Conservation (phyloP, 2,329 filamentous ascomycete genomes). For the Lachnellula cervina region DNA sequence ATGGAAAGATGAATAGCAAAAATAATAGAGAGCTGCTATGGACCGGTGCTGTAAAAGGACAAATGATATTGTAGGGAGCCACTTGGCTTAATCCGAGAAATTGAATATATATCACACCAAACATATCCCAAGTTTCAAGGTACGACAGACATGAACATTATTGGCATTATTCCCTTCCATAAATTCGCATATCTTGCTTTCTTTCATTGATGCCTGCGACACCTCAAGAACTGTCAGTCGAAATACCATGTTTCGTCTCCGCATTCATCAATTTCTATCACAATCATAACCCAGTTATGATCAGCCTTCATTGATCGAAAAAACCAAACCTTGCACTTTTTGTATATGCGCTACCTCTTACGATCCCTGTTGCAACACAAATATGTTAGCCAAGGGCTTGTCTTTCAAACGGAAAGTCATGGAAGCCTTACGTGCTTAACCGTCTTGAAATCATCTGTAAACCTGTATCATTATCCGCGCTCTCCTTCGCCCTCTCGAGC, state of each 20-base stretch:
- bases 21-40: too few species aligned
- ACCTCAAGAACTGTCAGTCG: too few species aligned
- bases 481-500: conserved; percentile 76
- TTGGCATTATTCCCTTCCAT: conserved; percentile 9
- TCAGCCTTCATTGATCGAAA: conserved; percentile 8
- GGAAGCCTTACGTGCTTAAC: conserved; percentile 84
- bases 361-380: conserved; percentile 18
- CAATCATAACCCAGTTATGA: not conserved
- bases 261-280: conserved; percentile 20
- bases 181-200: not conserved
- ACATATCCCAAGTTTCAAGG: not conserved
- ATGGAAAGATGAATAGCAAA: too few species aligned
- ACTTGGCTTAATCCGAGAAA: not conserved
- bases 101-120: not conserved
- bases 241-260: not conserved
- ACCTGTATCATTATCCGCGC: conserved; percentile 88
- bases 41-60: not conserved
- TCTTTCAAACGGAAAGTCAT: not conserved
- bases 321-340: conserved; percentile 1
- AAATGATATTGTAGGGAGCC: not conserved
- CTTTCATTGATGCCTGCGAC: too few species aligned
- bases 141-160: conserved; percentile 1
- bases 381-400: conserved; percentile 1
- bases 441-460: conserved; percentile 82
- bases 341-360: conserved; percentile 17